A percentile compares a stretch with the other conserved stretches of the same genome.
These are phyloP conservation scores for Glomus cerebriforme DNA, from an alignment of 192 early-diverging fungal species.

Conservation along the genomic window DNA sequence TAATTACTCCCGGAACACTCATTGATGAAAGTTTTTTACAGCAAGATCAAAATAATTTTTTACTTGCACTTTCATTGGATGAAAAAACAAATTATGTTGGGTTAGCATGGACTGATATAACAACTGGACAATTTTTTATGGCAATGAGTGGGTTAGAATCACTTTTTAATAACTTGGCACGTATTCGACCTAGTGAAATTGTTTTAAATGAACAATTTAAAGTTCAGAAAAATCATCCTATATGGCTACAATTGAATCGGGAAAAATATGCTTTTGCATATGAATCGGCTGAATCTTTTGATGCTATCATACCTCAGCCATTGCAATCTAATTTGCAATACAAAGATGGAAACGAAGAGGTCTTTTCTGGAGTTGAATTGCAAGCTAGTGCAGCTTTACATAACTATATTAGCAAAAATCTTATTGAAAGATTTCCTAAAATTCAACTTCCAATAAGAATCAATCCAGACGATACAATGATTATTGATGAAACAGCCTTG, in stretches of 20 bases:
- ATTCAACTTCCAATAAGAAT: conserved; percentile 66
- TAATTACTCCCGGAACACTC: conserved; percentile 86
- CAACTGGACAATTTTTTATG: conserved; percentile 86
- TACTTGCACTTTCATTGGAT: conserved; percentile 60
- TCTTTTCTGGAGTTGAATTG: conserved; percentile 27
- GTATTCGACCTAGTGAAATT: conserved; percentile 86
- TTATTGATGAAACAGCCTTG: conserved; percentile 81
- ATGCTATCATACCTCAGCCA: conserved; percentile 27
- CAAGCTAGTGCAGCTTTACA: conserved; percentile 58
- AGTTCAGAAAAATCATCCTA: conserved; percentile 14
- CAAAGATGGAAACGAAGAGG: conserved; percentile 25
- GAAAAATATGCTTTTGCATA: conserved; percentile 5
- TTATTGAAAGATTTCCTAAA: conserved; percentile 61
- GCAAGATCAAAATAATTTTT: conserved; percentile 71
- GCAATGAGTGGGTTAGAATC: conserved; percentile 48
- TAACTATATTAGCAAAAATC: conserved; percentile 73
- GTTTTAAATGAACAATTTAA: conserved; percentile 49
- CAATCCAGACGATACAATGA: conserved; percentile 57
- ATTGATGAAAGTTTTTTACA: conserved; percentile 75
- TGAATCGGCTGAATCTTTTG: conserved; percentile 23
- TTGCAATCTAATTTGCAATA: conserved; percentile 31
- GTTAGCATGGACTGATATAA: conserved; percentile 90
- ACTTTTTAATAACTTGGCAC: conserved; percentile 70
- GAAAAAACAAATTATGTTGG: conserved; percentile 48
- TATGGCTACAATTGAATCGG: conserved; percentile 8